A percentile compares a stretch with the other conserved stretches of the same genome.
phyloP scores from a whole-genome alignment of 2,329 filamentous ascomycete species.

The Scedosporium aurantiacum region DNA sequence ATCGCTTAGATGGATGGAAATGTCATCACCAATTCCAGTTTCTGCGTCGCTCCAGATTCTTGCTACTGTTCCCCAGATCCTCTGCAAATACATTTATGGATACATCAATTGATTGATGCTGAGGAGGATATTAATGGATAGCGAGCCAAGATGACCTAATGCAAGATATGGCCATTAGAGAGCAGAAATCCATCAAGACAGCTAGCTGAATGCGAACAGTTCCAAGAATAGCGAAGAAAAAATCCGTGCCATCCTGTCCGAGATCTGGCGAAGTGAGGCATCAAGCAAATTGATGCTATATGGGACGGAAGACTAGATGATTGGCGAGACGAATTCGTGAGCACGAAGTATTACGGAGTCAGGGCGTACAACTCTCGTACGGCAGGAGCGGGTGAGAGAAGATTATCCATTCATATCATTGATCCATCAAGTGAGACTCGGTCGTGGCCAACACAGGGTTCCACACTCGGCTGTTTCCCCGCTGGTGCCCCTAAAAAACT shows the following conservation, averaged over 20 bases:
- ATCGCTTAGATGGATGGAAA: too few species aligned
- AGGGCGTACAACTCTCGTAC: not conserved
- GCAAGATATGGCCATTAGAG: too few species aligned
- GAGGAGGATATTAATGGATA: too few species aligned
- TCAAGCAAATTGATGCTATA: not conserved
- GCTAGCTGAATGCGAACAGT: too few species aligned
- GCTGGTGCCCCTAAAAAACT: conserved; percentile 1
- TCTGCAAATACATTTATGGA: too few species aligned
- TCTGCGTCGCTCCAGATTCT: too few species aligned
- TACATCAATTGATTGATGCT: too few species aligned
- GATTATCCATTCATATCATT: not conserved
- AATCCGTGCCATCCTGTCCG: not conserved
- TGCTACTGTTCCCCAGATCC: too few species aligned
- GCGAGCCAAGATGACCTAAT: too few species aligned
- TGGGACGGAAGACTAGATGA: not conserved
- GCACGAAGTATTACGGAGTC: not conserved
- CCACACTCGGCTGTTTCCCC: conserved; percentile 1
- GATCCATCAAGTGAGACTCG: not conserved
- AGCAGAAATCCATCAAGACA: not conserved
- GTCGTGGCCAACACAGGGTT: not conserved
- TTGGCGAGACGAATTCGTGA: not conserved
- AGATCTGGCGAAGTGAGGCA: not conserved
- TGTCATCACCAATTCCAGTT: too few species aligned
- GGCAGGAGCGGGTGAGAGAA: not conserved
- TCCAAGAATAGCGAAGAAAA: not conserved